Conservation (phyloP, 257 asterid genomes). For the Ophiorrhiza pumila region DNA sequence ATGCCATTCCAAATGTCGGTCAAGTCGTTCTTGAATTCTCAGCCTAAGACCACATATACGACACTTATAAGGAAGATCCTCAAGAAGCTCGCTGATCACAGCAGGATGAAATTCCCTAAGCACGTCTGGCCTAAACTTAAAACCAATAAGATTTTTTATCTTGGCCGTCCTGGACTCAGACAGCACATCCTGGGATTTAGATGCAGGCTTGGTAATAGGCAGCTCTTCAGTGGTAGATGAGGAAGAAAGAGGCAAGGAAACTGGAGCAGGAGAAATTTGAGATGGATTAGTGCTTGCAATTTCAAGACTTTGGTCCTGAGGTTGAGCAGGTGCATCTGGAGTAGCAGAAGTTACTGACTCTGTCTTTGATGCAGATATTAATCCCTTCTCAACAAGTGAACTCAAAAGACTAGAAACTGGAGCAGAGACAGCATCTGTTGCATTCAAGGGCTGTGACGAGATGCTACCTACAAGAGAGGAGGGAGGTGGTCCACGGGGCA, state of each 20-base stretch:
- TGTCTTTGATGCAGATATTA: conserved; percentile 60
- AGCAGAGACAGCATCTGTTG: conserved; percentile 43
- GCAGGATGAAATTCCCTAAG: conserved; percentile 54
- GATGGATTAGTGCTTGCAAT: conserved; percentile 31
- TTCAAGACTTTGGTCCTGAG: conserved; percentile 37
- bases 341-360: conserved; percentile 34
- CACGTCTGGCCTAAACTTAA: conserved; percentile 60
- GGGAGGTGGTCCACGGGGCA: conserved; percentile 28
- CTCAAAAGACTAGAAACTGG: conserved; percentile 80
- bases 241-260: conserved; percentile 31
- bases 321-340: conserved; percentile 29
- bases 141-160: conserved; percentile 57
- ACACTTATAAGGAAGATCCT: conserved; percentile 63
- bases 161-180: conserved; percentile 31
- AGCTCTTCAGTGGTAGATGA: conserved; percentile 27
- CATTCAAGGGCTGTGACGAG: conserved; percentile 35
- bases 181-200: conserved; percentile 26
- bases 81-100: conserved; percentile 58
- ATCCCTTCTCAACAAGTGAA: conserved; percentile 73
- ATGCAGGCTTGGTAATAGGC: conserved; percentile 26
- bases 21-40: conserved; percentile 53
- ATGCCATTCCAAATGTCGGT: conserved; percentile 87
- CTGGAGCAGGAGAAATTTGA: conserved; percentile 38
- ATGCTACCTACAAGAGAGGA: conserved; percentile 30
- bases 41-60: conserved; percentile 58